Evolutionary conservation across 1,284 basidiomycete species (phyloP), one percentile per base, ranked within the genome.

Genomic region (Apiotrichum gamsii): DNA sequence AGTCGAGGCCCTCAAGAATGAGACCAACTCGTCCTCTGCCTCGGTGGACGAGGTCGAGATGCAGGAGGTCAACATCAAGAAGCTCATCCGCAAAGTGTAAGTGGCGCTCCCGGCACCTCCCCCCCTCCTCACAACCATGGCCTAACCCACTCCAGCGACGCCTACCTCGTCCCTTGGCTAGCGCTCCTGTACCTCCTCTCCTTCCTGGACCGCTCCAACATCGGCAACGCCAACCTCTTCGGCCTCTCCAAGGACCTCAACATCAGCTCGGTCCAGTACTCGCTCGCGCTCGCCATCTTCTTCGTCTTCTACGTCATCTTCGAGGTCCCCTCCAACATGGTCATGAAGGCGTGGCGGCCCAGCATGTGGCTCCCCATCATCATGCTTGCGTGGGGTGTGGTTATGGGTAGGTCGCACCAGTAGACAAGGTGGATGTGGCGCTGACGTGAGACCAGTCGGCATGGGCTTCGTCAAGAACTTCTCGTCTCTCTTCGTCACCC

Each of bases 181-280:
- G 45, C 60, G 3, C 77, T 88, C 50, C 69, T 88, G 51, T 88
- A 87, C 68, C 75, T 85, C 13, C 67, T 84, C 36, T 82, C 82
- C 55, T 85, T 52, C 50, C 68, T 85, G 57, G 87, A 89, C 70
- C 79, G 87, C 47, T 83, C 84, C 33, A 85, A 83, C 58, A 85
- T 89, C 56, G 87, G 85, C 64, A 53, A 58, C 34, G 54, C 54
- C 33, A 56, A 56, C 47, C 33, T 65, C 13, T 50, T 64, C 19
- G 65, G 65, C 21, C 58, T 70, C n/a, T 52, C 55, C 5, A 32
- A 37, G 9, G 52, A 64, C 49, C 51, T 66, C 10, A 9, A 49
- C 18, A 47, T 66, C 21, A 45, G 52, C 15, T 57, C 58, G 14
- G 23, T 44, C 15, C 49, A 65, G 51, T 68, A 68, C 43, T 47